Evolutionary conservation across 192 early-diverging fungal genomes (phyloP).

Genomic region (Spizellomyces punctatus): DNA sequence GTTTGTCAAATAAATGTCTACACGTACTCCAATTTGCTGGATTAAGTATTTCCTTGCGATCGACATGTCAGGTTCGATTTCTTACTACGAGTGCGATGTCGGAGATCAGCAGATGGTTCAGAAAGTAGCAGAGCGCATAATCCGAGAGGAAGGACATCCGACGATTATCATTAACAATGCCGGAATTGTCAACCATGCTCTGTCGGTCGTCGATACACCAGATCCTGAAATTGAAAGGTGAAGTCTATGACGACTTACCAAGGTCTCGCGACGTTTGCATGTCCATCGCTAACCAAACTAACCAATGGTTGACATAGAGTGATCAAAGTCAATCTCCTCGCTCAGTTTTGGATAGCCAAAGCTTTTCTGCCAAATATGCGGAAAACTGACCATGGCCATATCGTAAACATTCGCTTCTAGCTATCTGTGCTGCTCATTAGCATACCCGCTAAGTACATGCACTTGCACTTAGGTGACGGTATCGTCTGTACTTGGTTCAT

Average conservation of each 20-base stretch:
- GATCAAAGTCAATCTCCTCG: conserved; percentile 71
- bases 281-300: too few relatives aligned
- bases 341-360: conserved; percentile 75
- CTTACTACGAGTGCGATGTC: conserved; percentile 64
- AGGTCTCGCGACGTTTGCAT: background rate
- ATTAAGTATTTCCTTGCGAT: too few relatives aligned
- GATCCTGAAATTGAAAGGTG: conserved; percentile 57
- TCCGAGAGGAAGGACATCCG: conserved; percentile 62
- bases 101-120: conserved; percentile 49
- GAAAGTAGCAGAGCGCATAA: conserved; percentile 48
- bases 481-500: conserved; percentile 42
- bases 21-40: too few relatives aligned
- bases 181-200: conserved; percentile 68
- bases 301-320: conserved; percentile 40
- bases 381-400: conserved; percentile 71
- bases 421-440: background rate
- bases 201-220: conserved; percentile 62
- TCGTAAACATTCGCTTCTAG: conserved; percentile 59
- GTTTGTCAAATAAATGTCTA: conserved; percentile 22
- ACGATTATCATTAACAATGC: conserved; percentile 86
- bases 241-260: conserved; percentile 1
- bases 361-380: conserved; percentile 78
- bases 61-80: conserved; percentile 21
- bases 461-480: conserved; percentile 39
- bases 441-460: background rate